Evolutionary conservation across 148 eudicot species (phyloP).

Genomic region (Vaccinium corymbosum): DNA sequence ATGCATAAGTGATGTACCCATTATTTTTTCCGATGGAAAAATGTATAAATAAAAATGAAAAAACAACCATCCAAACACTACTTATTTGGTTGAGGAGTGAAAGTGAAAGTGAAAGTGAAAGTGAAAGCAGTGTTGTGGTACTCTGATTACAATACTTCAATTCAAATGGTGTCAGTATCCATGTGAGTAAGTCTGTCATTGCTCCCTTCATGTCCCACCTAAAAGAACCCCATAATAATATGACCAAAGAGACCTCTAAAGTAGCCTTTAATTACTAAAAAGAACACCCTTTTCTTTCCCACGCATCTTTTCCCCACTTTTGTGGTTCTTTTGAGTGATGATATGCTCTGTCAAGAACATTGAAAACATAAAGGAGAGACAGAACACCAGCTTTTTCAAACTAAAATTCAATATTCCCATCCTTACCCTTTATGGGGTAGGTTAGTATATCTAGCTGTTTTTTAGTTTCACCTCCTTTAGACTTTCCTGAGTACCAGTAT

Average conservation of each 20-base stretch:
- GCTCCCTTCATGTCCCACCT: slow-evolving; percentile 55
- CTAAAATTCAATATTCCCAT: slow-evolving; percentile 23
- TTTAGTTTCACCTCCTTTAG: slow-evolving; percentile 11
- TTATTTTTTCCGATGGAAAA: too few relatives aligned
- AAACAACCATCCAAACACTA: too few relatives aligned
- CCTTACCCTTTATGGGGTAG: slow-evolving; percentile 30
- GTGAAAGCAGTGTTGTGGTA: slow-evolving; percentile 46
- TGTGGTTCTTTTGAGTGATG: slow-evolving; percentile 4
- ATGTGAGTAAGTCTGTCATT: slow-evolving; percentile 45
- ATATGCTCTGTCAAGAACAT: background rate
- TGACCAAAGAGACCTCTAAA: slow-evolving; percentile 51
- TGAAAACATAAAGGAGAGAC: slow-evolving; percentile 6
- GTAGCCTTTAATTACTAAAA: slow-evolving; percentile 33
- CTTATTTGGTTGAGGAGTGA: slow-evolving; percentile 17
- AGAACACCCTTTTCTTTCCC: slow-evolving; percentile 33
- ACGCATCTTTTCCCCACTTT: background rate
- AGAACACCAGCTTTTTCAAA: slow-evolving; percentile 22
- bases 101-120: slow-evolving; percentile 38
- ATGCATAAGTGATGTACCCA: too few relatives aligned
- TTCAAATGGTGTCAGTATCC: slow-evolving; percentile 66
- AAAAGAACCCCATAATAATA: slow-evolving; percentile 48
- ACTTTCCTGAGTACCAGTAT: background rate
- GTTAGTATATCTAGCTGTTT: slow-evolving; percentile 22
- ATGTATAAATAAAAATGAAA: too few relatives aligned
- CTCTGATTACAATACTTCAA: slow-evolving; percentile 10